Base-by-base conservation (phyloP, 1,139 yeast species). In the Kodamaea fungicola region DNA sequence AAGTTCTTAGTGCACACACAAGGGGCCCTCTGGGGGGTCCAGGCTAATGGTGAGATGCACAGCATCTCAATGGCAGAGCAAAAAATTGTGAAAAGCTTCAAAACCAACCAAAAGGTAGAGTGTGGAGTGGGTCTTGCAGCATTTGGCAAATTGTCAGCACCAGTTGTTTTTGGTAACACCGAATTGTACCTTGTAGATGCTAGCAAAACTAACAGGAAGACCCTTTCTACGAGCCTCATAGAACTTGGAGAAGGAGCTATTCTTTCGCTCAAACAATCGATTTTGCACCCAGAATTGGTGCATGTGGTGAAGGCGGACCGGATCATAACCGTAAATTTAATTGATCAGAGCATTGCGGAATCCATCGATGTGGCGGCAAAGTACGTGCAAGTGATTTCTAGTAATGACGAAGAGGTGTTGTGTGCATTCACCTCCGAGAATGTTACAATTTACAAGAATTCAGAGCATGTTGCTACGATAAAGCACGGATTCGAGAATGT, bases 31-130 rank as follows among this genome's bases (percentile, higher is more conserved):
- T 21, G 48, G 24, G 45, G 30, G 22, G 45, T 58, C 12, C 53
- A 55, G 51, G 54, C 52, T 7, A 41, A 48, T 12, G 60, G 55
- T 24, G 44, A 45, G 5, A 45, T 46, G 19, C 34, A 43, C 16
- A 32, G 28, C 21, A 22, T 39, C 22, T 49, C 57, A 7, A 41
- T 51, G 23, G 35, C 37, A 12, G 42, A 44, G 23, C 54, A 47
- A 34, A 46, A 52, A 29, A 44, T 49, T 22, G 32, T 38, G 12
- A 56, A 54, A 31, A 42, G 49, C 28, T 32, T 49, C 39, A 44
- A 43, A 12, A 46, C 53, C 34, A 24, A 25, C 28, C 28, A 32
- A 12, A 8, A 25, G 29, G 10, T 30, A 30, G 13, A 31, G 3
- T 22, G 23, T 22, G 42, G 31, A 3, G 12, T 31, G 12, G 26